phyloP scores from a whole-genome alignment of 495 filamentous ascomycete genomes.

The Penicillium canescens region DNA sequence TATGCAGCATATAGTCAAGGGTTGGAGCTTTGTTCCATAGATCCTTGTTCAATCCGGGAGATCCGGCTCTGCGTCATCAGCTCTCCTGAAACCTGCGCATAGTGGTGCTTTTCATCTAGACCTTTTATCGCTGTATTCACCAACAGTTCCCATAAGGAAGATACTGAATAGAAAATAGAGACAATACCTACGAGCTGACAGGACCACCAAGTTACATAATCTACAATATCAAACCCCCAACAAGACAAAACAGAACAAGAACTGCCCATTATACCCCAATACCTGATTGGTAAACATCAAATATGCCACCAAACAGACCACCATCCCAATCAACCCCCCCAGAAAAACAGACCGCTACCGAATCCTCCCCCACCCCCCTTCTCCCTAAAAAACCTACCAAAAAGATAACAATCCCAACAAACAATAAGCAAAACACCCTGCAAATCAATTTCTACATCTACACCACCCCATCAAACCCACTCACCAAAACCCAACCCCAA shows the following conservation, averaged over 20 bases:
- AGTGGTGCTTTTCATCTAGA: too few species aligned
- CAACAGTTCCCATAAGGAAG: too few species aligned
- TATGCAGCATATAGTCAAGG: too few species aligned
- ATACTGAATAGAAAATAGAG: too few species aligned
- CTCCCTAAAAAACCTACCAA: slow-evolving; percentile 9
- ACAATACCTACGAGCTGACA: too few species aligned
- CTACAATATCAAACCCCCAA: neutral
- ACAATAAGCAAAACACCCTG: slow-evolving; percentile 16
- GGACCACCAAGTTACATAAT: slow-evolving; percentile 9
- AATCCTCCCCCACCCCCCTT: slow-evolving; percentile 8
- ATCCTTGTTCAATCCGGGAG: too few species aligned
- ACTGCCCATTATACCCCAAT: neutral
- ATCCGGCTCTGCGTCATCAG: too few species aligned
- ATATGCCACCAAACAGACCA: neutral
- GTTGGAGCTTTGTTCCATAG: too few species aligned
- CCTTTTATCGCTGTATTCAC: too few species aligned
- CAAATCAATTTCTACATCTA: slow-evolving; percentile 23
- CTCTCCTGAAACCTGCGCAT: too few species aligned
- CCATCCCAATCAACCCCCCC: slow-evolving; percentile 3
- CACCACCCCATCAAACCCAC: slow-evolving; percentile 9
- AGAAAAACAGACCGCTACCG: slow-evolving; percentile 17
- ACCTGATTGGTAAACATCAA: neutral
- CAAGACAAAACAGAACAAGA: neutral
- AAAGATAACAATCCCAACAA: slow-evolving; percentile 18
- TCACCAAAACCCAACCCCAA: slow-evolving; percentile 1